Evolutionary conservation across 2,329 filamentous ascomycete genomes (phyloP).

Genomic region (Cladosporium sp.): DNA sequence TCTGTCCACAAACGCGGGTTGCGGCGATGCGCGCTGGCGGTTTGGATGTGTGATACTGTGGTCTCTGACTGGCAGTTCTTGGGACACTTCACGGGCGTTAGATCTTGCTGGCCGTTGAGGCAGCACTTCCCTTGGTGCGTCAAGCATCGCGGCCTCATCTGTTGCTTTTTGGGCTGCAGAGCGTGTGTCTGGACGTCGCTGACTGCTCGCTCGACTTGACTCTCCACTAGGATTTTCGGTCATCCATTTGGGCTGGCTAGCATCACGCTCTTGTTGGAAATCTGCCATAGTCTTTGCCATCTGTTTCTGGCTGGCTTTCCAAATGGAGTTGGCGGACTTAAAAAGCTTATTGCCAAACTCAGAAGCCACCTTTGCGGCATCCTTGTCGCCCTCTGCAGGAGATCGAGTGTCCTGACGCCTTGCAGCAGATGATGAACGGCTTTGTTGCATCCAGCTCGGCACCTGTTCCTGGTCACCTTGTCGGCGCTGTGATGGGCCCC

Average conservation of each 20-base stretch:
- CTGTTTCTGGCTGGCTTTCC: slow-evolving; percentile 93
- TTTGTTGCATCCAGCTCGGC: slow-evolving; percentile 66
- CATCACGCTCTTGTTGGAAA: slow-evolving; percentile 73
- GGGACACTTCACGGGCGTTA: slow-evolving; percentile 27
- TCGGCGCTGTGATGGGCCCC: slow-evolving; percentile 29
- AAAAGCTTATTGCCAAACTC: slow-evolving; percentile 81
- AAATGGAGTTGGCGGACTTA: slow-evolving; percentile 91
- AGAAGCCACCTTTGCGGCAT: slow-evolving; percentile 78
- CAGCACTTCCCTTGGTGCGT: slow-evolving; percentile 61
- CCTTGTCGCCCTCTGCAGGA: slow-evolving; percentile 61
- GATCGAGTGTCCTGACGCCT: slow-evolving; percentile 57
- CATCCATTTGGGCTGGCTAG: slow-evolving; percentile 94
- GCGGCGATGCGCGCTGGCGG: slow-evolving; percentile 42
- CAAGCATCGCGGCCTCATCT: slow-evolving; percentile 73
- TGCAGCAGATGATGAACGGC: slow-evolving; percentile 51
- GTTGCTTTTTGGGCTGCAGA: slow-evolving; percentile 39
- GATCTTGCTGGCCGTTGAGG: slow-evolving; percentile 47
- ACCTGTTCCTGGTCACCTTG: slow-evolving; percentile 44
- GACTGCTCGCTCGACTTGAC: slow-evolving; percentile 31
- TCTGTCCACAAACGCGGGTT: slow-evolving; percentile 44
- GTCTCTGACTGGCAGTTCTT: slow-evolving; percentile 26
- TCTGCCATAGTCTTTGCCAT: slow-evolving; percentile 91
- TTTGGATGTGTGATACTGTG: slow-evolving; percentile 37
- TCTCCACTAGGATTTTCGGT: slow-evolving; percentile 58
- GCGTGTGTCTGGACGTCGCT: slow-evolving; percentile 33